Base-by-base conservation (phyloP, 495 filamentous ascomycete species). In the Oleoguttula mirabilis region DNA sequence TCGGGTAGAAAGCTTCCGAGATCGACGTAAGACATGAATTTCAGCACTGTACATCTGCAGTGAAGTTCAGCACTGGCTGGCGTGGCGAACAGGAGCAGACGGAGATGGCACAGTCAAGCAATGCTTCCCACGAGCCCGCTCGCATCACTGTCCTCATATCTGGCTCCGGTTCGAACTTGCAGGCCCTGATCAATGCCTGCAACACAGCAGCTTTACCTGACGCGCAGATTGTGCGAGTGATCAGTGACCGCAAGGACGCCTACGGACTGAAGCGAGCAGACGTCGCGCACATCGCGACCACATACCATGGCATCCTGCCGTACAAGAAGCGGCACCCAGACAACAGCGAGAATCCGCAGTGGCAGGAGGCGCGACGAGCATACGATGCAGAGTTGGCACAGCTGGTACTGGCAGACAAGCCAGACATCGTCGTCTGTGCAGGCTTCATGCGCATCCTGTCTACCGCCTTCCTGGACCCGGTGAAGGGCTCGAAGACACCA, bases 101-200 rank as follows among this genome's bases (percentile, higher is more conserved):
- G n/a, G n/a, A n/a, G n/a, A n/a, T n/a, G n/a, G n/a, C n/a, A n/a
- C n/a, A n/a, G n/a, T n/a, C n/a, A 37, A 20, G n/a, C 3, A 20
- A 21, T 37, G 6, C n/a, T 19, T 5, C 17, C 17, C 34, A 35
- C 6, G 32, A n/a, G 16, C 15, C 10, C 8, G 32, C 32, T 30
- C 67, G 66, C 22, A 59, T 79, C 32, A 75, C 75, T 28, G 69
- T 83, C 40, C 70, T 84, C 41, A 82, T 85, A 39, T 88, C 79
- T 43, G 88, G 83, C 56, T 77, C 71, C 50, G 88, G 88, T 48
- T 75, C 82, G 36, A 95, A 95, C 57, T 76, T 96, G 19, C 86
- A 93, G 66, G 86, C 86, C 23, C 71, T 94, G 28, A 90, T 94
- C 54, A 80, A 93, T 61, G 79, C 80, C 35, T 65, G 72, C 34